Base-by-base conservation (phyloP, 768 basidiomycete species). In the Omphalotus guepiniiformis region DNA sequence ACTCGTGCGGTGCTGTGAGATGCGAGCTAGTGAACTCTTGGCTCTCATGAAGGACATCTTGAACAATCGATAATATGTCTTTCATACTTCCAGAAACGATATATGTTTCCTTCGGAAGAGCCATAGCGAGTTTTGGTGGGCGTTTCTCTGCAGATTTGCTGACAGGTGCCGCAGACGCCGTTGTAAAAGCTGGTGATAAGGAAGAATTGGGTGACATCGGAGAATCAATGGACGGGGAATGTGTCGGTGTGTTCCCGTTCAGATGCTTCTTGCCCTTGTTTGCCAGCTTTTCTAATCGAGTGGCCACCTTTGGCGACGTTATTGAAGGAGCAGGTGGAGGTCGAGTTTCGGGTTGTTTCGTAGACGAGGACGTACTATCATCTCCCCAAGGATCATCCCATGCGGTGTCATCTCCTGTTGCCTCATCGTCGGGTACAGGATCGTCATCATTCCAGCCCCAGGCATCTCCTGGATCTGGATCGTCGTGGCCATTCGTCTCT, bases 381-480 rank as follows among this genome's bases (percentile, higher is more conserved):
- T 86, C 82, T 36, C 66, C 75, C 88, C 86, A 88, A 2, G 85
- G 80, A 52, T 87, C 79, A 42, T 86, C 86, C 76, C 82, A 83
- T 13, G 70, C 61, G 25, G 63, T 67, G 44, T 78, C 75, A 48
- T 74, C 39, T 7, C 39, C 77, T 18, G 57, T 44, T 3, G 67
- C 56, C 3, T 58, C 57, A 19, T 69, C 63, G 15, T 53, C 63
- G 9, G 63, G 61, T 6, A 58, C 41, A 5, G 65, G 70, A 11
- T 71, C 72, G 25, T 80, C 79, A 34, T 81, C 79, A 30, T 87
- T 82, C 82, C 82, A 88, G 2, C 83, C 89, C 88, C 89, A 91
- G 1, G 85, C 80, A 54, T 84, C 81, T 7, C 79, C 75, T 12
- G 69, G 62, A 21, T 73, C 73, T 4, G 58, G 42, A 22, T 58